phyloP scores from a whole-genome alignment of 306 rosid species.

The Mimosa bimucronata region DNA sequence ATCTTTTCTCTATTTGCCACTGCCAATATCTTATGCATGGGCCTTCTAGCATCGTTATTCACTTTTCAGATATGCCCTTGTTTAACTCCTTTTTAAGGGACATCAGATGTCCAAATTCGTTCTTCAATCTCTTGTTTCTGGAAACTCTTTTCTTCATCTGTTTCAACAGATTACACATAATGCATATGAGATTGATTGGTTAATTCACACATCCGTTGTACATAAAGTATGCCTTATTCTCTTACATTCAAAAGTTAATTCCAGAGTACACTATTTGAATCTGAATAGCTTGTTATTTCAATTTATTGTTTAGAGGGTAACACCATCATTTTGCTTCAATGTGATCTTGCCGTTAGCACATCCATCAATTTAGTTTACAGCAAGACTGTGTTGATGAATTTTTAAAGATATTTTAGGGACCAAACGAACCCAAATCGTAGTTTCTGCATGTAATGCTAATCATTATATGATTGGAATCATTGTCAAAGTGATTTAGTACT shows the following conservation, averaged over 20 bases:
- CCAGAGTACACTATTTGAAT: not conserved
- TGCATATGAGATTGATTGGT: not conserved
- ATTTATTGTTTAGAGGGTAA: not conserved
- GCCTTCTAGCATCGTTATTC: not conserved
- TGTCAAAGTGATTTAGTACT: slow-evolving; percentile 15
- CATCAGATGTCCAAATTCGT: not conserved
- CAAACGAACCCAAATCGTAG: not conserved
- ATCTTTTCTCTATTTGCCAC: slow-evolving; percentile 1
- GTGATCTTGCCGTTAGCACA: not conserved
- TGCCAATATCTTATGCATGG: not conserved
- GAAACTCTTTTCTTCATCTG: slow-evolving; percentile 4
- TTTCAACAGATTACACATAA: slow-evolving; percentile 4
- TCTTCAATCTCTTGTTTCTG: not conserved
- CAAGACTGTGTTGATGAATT: not conserved
- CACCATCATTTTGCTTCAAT: not conserved
- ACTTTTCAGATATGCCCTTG: not conserved
- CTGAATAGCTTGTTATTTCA: not conserved
- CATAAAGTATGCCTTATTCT: not conserved
- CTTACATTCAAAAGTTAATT: not conserved
- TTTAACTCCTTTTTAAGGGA: not conserved
- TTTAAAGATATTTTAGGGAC: not conserved
- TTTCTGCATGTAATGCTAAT: not conserved
- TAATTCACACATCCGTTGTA: not conserved
- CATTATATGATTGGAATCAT: slow-evolving; percentile 18
- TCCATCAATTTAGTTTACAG: not conserved